Evolutionary conservation across 345 rosid species (phyloP).

Genomic region (Schrenkiella parvula): DNA sequence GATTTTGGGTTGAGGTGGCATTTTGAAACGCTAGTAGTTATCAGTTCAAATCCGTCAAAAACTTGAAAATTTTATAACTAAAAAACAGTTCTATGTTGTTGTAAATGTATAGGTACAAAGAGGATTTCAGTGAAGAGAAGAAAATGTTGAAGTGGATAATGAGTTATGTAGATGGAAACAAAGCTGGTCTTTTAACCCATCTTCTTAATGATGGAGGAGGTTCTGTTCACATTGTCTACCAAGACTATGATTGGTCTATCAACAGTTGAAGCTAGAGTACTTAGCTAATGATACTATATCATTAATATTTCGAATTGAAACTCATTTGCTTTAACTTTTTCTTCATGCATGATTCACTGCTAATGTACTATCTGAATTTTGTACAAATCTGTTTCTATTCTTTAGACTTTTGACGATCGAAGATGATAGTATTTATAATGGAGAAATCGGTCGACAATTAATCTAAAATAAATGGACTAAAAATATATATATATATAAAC

Average conservation of each 20-base stretch:
- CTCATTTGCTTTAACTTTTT: background rate
- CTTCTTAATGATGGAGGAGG: constrained; percentile 68
- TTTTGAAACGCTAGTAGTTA: background rate
- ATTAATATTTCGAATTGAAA: background rate
- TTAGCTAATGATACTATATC: background rate
- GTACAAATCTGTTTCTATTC: background rate
- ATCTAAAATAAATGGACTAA: too few species aligned
- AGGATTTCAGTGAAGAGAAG: constrained; percentile 69
- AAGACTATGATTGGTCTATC: constrained; percentile 74
- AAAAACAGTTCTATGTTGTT: background rate
- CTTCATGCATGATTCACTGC: background rate
- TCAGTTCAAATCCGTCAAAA: background rate
- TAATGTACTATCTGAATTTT: background rate
- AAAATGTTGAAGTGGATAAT: constrained; percentile 68
- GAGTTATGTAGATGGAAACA: constrained; percentile 62
- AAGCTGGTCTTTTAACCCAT: constrained; percentile 70
- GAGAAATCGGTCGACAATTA: too few species aligned
- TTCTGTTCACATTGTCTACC: constrained; percentile 50
- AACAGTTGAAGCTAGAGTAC: constrained; percentile 35
- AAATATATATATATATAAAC: too few species aligned
- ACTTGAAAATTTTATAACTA: background rate
- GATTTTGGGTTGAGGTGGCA: background rate
- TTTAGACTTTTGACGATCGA: background rate
- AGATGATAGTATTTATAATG: too few species aligned
- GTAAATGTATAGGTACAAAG: constrained; percentile 50